Evolutionary conservation across 257 asterid species (phyloP), one percentile per base, ranked within the genome.

Genomic region (Datura wrightii): DNA sequence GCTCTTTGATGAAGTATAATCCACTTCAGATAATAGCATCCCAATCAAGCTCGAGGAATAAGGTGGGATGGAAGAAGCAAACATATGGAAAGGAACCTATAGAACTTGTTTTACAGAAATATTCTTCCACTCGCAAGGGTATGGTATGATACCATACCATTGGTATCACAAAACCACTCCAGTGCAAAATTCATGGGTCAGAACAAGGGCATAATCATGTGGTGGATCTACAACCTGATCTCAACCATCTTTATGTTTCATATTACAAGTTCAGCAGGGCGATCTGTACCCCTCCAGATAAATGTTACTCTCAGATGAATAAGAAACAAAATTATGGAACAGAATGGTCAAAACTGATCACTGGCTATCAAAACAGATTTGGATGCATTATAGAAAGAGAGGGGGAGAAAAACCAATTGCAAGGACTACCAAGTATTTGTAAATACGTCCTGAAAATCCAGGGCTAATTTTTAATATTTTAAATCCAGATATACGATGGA

Each of bases 361-460:
- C 41, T 62, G 69, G 69, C 37, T 62, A 62, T 62, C 69, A 62
- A 62, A 62, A 34, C 39, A 62, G 69, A 10, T 62, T 24, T 62
- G 69, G 41, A 62, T 24, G 39, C 24, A 41, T 62, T 60, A 54
- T 54, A 54, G 60, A 5, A 62, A 24, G 16, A 41, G 69, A 24
- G 16, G 69, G 67, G 69, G 14, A 60, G 67, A 14, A 24, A 24
- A 58, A 18, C 10, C 65, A 58, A 3, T 58, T 58, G 65, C n/a
- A 58, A 58, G 65, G 62, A 56, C 62, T 58, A 58, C 34, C 31
- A 7, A 62, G 39, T 11, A 62, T 24, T 62, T 24, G 15, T 62
- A 62, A 9, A 62, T 9, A 10, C 41, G 0, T 24, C 24, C 37
- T 24, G 69, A 10, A 62, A 62, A 60, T 15, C 67, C 39, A 62